Base-by-base conservation (phyloP, 2,329 filamentous ascomycete genomes). In the Dactylonectria macrodidyma region DNA sequence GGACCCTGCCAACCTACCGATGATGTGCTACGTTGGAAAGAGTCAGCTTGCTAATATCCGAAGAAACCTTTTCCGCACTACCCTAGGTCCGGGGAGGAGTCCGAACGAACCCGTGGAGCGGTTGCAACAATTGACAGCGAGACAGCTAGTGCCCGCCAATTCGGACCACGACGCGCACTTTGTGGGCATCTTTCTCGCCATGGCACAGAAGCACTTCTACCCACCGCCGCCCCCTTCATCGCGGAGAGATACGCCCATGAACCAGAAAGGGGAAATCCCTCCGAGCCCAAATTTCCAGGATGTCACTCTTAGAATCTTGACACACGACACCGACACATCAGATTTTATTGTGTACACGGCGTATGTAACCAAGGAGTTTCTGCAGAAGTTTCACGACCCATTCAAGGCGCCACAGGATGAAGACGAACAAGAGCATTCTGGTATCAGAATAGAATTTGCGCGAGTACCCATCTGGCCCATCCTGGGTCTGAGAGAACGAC, bases 121-220 rank as follows among this genome's bases (percentile, higher is more conserved):
- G n/a, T n/a, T n/a, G n/a, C n/a, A n/a, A n/a, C n/a, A n/a, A n/a
- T n/a, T n/a, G n/a, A n/a, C n/a, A n/a, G n/a, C n/a, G n/a, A n/a
- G n/a, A n/a, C n/a, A n/a, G n/a, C n/a, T 89, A 4, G 65, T 85
- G 3, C 88, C 88, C 0, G 74, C 78, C 2, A 82, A 89, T 56
- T 67, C 76, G 2, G 83, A 89, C 56, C 84, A 87, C 55, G 88
- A 90, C 71, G 80, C 85, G 0, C 85, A 87, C 63, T 80, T 89
- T 36, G 79, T 87, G 5, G 87, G 83, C 24, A 81, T 85, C 50
- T 85, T 90, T 64, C 71, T 90, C 12, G 85, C 86, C 55, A 87
- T 90, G 85, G 88, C 88, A 8, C 88, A 90, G 71, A 81, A 83
- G 10, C 82, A 86, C 54, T 87, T 87, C 64, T 89, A 90, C 73